A percentile compares a stretch with the other conserved stretches of the same genome.
Evolutionary conservation across 139 green algal species (phyloP).

Genomic region (Coelastrella sp.): DNA sequence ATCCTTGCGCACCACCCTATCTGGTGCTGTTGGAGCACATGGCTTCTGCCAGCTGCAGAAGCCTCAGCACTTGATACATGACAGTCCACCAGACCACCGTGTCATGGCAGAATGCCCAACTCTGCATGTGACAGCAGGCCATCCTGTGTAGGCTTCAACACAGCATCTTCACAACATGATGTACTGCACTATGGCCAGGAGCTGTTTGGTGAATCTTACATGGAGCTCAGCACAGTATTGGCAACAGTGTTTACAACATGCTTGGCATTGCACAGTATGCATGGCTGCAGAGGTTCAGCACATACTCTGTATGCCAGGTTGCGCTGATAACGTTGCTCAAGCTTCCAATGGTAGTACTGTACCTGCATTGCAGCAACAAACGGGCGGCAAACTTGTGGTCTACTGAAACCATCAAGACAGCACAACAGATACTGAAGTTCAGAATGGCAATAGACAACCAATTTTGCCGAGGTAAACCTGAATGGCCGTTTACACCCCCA

Average conservation of each 20-base stretch:
- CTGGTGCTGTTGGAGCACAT: neutral
- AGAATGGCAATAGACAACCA: too few relatives aligned
- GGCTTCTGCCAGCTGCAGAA: constrained; percentile 36
- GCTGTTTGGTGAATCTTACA: too few relatives aligned
- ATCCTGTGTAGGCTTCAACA: neutral
- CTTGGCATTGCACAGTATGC: neutral
- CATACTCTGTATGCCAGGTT: constrained; percentile 30
- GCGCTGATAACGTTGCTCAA: constrained; percentile 37
- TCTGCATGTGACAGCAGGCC: neutral
- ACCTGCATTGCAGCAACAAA: neutral
- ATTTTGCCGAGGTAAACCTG: too few relatives aligned
- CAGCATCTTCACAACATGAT: neutral
- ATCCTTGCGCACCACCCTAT: neutral
- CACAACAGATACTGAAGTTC: neutral
- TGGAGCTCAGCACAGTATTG: too few relatives aligned
- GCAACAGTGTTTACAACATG: neutral
- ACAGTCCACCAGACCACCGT: constrained; percentile 26
- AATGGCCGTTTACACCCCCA: too few relatives aligned
- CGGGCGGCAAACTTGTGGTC: neutral
- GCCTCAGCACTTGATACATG: constrained; percentile 40
- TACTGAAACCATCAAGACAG: too few relatives aligned
- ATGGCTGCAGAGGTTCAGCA: neutral
- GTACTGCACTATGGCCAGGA: neutral
- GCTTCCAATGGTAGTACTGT: constrained; percentile 36
- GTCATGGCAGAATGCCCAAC: constrained; percentile 32